Percentiles rank a stretch among this genome's conserved stretches.
Conservation (phyloP, 352 stramenopile species). For the Globisporangium barbulae region DNA sequence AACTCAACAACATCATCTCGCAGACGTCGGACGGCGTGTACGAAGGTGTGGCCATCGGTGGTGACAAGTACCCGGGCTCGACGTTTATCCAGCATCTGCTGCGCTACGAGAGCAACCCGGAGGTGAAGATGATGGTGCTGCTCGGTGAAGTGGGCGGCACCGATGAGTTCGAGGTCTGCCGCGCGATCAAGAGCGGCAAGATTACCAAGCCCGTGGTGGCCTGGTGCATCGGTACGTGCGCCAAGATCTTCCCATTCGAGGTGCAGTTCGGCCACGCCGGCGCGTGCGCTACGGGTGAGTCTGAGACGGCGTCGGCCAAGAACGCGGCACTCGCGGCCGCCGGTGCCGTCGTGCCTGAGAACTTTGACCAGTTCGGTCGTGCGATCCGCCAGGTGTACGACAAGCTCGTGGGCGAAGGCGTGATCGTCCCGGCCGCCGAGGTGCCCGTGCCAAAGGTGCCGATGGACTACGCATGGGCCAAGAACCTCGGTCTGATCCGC, state of each 20-base stretch:
- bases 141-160: constrained; percentile 95
- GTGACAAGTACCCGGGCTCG: constrained; percentile 95
- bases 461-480: constrained; percentile 97
- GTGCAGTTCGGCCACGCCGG: constrained; percentile 97
- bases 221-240: constrained; percentile 98
- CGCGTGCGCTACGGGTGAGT: constrained; percentile 90
- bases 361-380: constrained; percentile 95
- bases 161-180: constrained; percentile 95
- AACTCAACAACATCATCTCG: constrained; percentile 98
- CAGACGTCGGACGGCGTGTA: constrained; percentile 96
- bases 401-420: constrained; percentile 68
- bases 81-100: constrained; percentile 97
- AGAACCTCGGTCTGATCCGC: constrained; percentile 94
- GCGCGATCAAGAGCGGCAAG: constrained; percentile 90
- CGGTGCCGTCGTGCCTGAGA: constrained; percentile 91
- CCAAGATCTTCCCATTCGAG: constrained; percentile 97
- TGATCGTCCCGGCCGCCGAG: constrained; percentile 86
- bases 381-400: constrained; percentile 91
- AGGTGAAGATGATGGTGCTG: constrained; percentile 96
- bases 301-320: constrained; percentile 93
- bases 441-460: constrained; percentile 92
- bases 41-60: constrained; percentile 92
- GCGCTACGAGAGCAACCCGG: constrained; percentile 94
- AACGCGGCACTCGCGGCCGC: constrained; percentile 89
- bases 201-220: constrained; percentile 97